Evolutionary conservation across 352 stramenopile genomes (phyloP).

Genomic region (Elongisporangium senticosum): DNA sequence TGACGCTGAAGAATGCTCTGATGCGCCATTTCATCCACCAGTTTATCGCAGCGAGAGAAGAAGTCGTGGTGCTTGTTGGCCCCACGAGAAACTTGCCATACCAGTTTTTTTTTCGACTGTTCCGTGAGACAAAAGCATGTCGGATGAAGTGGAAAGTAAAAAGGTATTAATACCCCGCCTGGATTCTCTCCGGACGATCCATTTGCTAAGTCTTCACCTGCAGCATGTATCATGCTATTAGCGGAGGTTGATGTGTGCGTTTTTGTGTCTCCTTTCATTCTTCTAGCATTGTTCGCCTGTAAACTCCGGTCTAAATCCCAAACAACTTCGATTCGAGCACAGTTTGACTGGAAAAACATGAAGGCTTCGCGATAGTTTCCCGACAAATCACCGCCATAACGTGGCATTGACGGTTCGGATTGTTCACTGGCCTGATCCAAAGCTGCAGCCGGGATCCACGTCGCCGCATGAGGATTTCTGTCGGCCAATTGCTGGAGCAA

Average conservation of each 20-base stretch:
- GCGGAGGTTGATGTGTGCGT: background rate
- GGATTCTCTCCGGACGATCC: background rate
- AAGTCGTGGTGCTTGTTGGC: constrained; percentile 66
- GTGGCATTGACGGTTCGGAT: background rate
- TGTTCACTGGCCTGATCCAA: constrained; percentile 2
- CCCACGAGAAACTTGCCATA: constrained; percentile 53
- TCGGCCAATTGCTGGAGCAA: constrained; percentile 63
- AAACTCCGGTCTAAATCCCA: constrained; percentile 27
- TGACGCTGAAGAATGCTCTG: constrained; percentile 44
- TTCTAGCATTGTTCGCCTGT: background rate
- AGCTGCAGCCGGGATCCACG: constrained; percentile 31
- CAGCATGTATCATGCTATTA: background rate
- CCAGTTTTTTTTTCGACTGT: constrained; percentile 66
- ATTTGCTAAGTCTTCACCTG: background rate
- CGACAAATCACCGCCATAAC: background rate
- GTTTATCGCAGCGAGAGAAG: constrained; percentile 51
- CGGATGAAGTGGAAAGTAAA: constrained; percentile 72
- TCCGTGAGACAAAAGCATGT: constrained; percentile 72
- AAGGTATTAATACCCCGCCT: constrained; percentile 29
- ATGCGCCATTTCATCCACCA: constrained; percentile 72
- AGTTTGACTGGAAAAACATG: constrained; percentile 61
- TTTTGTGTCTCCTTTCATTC: background rate
- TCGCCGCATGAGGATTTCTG: constrained; percentile 25
- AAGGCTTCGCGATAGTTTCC: constrained; percentile 44
- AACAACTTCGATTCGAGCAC: constrained; percentile 59